Percentiles rank a stretch among this genome's conserved stretches.
These are phyloP conservation scores for Strobilomyces confusus DNA, from an alignment of 768 basidiomycete genomes.

Conservation along the genomic window DNA sequence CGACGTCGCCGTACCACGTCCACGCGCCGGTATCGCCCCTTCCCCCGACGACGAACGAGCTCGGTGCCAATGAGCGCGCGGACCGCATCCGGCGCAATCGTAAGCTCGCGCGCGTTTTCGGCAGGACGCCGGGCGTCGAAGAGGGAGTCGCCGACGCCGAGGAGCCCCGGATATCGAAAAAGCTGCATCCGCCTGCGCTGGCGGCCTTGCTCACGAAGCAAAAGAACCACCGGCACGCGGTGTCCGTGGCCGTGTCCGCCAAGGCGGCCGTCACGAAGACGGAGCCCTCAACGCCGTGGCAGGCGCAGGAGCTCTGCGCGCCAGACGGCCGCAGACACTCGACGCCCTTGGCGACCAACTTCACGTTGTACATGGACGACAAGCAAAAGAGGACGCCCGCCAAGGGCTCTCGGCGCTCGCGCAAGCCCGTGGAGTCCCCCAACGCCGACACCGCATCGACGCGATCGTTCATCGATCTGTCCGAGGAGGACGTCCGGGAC, in stretches of 20 bases:
- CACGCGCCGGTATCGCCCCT: constrained; percentile 23
- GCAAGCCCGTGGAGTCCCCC: constrained; percentile 11
- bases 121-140: constrained; percentile 55
- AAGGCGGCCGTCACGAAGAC: constrained; percentile 16
- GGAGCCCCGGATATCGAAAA: constrained; percentile 23
- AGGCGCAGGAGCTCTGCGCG: constrained; percentile 30
- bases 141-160: constrained; percentile 24
- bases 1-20: constrained; percentile 25
- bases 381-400: neutral
- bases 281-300: constrained; percentile 32
- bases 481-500: constrained; percentile 51
- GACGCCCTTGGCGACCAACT: constrained; percentile 47
- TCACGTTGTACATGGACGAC: constrained; percentile 26
- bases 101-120: constrained; percentile 80
- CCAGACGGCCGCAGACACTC: constrained; percentile 48
- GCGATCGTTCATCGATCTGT: constrained; percentile 59
- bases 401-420: constrained; percentile 3
- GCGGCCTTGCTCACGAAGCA: constrained; percentile 29
- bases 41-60: constrained; percentile 66
- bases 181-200: constrained; percentile 22
- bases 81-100: constrained; percentile 69
- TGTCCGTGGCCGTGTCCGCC: constrained; percentile 28
- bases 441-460: constrained; percentile 28
- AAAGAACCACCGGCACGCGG: constrained; percentile 29
- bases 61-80: constrained; percentile 60